A percentile compares a stretch with the other conserved stretches of the same genome.
phyloP scores from a whole-genome alignment of 371 early-diverging fungal species.

The Mucor saturninus region DNA sequence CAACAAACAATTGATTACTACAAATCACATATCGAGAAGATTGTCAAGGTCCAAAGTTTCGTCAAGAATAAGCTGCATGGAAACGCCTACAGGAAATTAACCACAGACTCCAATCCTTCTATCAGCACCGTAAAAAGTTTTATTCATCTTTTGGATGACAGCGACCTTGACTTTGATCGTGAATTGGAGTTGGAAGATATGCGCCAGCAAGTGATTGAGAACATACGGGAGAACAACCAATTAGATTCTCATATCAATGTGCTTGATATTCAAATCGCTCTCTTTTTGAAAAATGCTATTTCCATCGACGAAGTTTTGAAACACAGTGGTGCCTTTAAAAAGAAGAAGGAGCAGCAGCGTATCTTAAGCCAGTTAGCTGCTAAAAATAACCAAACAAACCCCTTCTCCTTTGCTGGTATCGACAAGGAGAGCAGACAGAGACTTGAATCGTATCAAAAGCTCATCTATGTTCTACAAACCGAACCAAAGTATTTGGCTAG shows the following conservation, averaged over 20 bases:
- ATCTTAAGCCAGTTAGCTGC: conserved; percentile 40
- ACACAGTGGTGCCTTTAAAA: conserved; percentile 60
- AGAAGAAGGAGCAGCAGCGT: conserved; percentile 55
- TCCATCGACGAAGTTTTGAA: conserved; percentile 90
- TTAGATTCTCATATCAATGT: conserved; percentile 84
- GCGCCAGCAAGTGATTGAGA: conserved; percentile 83
- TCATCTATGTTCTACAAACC: conserved; percentile 96
- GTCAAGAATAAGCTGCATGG: conserved; percentile 82
- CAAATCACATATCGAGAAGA: conserved; percentile 68
- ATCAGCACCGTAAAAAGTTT: conserved; percentile 85
- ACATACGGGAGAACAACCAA: conserved; percentile 89
- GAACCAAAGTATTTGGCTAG: conserved; percentile 91
- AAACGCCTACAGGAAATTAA: conserved; percentile 81
- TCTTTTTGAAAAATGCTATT: conserved; percentile 96
- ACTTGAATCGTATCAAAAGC: conserved; percentile 84
- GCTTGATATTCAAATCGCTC: conserved; percentile 95
- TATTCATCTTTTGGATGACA: conserved; percentile 88
- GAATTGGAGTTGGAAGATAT: conserved; percentile 89
- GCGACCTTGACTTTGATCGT: conserved; percentile 90
- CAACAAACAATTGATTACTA: conserved; percentile 66
- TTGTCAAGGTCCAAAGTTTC: conserved; percentile 85
- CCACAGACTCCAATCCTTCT: conserved; percentile 77
- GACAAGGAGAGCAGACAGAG: conserved; percentile 86
- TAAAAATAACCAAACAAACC: conserved; percentile 23
- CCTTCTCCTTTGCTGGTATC: conserved; percentile 64